phyloP scores from a whole-genome alignment of 192 early-diverging fungal species.

The Paraglomus occultum region DNA sequence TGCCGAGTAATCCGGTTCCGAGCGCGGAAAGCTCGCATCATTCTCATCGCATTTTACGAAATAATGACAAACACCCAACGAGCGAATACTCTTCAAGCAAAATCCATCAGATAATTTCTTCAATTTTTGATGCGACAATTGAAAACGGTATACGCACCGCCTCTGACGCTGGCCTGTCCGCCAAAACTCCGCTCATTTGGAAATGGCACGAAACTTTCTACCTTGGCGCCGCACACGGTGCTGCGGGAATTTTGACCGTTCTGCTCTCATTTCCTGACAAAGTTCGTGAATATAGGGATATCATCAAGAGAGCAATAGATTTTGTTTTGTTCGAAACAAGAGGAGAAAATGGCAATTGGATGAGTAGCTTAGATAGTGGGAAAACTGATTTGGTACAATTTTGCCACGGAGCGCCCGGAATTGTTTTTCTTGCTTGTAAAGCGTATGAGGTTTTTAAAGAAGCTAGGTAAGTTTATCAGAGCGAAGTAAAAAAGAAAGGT shows the following conservation, averaged over 20 bases:
- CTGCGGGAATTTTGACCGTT: slow-evolving; percentile 5
- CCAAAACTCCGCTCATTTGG: slow-evolving; percentile 11
- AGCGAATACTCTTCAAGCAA: not conserved
- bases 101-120: not conserved
- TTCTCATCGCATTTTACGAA: too few species aligned
- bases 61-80: too few species aligned
- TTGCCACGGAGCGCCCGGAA: slow-evolving; percentile 22
- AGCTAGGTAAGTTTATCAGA: slow-evolving; percentile 9
- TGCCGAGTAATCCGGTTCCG: too few species aligned
- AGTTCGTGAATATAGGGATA: not conserved
- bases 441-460: slow-evolving; percentile 20
- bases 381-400: slow-evolving; percentile 7
- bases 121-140: slow-evolving; percentile 5
- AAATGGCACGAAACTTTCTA: not conserved
- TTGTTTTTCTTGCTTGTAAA: slow-evolving; percentile 20
- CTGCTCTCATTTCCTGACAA: slow-evolving; percentile 3
- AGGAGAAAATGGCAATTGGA: slow-evolving; percentile 19
- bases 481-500: not conserved
- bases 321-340: slow-evolving; percentile 12
- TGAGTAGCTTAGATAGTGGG: not conserved
- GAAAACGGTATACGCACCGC: slow-evolving; percentile 1
- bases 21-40: too few species aligned
- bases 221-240: slow-evolving; percentile 18
- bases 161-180: not conserved
- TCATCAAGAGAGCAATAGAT: not conserved